Base-by-base conservation (phyloP, 75 land plant species). In the Cryptomeria japonica region DNA sequence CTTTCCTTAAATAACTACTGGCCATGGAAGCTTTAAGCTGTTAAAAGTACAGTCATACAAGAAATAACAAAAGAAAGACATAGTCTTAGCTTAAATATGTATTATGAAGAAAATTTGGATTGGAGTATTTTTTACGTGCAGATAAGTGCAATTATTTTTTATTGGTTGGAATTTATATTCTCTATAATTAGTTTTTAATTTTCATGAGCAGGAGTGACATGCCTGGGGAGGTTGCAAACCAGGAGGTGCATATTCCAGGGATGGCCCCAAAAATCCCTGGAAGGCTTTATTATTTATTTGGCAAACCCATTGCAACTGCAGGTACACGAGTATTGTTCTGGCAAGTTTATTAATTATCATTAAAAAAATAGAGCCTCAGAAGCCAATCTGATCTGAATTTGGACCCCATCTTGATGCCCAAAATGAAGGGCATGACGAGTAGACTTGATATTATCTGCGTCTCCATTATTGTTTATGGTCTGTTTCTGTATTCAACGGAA, bases 271-370 rank as follows among this genome's bases (percentile, higher is more conserved):
- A 94, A 83, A 25, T 93, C 1, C 97, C 97, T 11, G 96, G 96
- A 19, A 90, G 96, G 18, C 80, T 97, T 31, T 97, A 97, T 86
- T 92, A 93, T 85, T 86, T 92, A 61, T 96, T 97, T 88, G 99
- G 99, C n/a, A 97, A 96, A 86, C 99, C 99, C 15, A 95, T 96
- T 76, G 44, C 87, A 38, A 95, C 96, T 32, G 91, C 84, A 78
- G 93, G 93, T 93, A 89, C 34, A 34, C 19, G 37, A 75, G 34
- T 34, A 34, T 34, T 73, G 77, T 34, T 11, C 34, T 13, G 37
- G 34, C 37, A 32, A 32, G 37, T 12, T 34, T 12, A 12, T 75
- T 14, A 75, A 14, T 34, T 32, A 32, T 75, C 34, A 75, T 75
- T 75, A 34, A 13, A 34, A n/a, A 75, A 34, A 75, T 75, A 75